Conservation (phyloP, 2,329 filamentous ascomycete genomes). For the Calonectria pseudoturangicola region DNA sequence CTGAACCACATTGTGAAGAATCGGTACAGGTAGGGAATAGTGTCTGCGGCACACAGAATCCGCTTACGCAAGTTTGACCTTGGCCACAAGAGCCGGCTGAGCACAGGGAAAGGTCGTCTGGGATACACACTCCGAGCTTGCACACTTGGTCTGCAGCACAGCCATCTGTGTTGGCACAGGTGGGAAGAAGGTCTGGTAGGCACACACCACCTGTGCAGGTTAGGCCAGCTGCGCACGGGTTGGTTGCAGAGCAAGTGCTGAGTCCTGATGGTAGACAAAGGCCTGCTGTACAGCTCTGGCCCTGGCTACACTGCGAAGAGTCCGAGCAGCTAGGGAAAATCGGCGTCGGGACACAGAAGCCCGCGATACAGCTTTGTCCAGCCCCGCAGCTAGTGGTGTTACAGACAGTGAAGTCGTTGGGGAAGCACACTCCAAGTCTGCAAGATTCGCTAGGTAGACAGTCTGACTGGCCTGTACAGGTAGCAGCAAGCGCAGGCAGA, state of each 20-base stretch:
- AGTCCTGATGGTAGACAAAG: slow-evolving; percentile 13
- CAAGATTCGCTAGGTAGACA: slow-evolving; percentile 11
- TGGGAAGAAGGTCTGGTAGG: background rate
- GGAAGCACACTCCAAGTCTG: slow-evolving; percentile 13
- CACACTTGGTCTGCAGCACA: slow-evolving; percentile 12
- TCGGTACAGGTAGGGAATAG: slow-evolving; percentile 10
- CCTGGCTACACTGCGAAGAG: background rate
- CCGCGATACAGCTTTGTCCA: slow-evolving; percentile 6
- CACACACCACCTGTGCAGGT: slow-evolving; percentile 17
- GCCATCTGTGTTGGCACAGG: background rate
- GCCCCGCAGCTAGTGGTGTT: background rate
- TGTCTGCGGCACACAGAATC: slow-evolving; percentile 21
- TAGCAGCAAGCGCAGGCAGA: background rate
- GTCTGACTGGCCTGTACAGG: background rate
- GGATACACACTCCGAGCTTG: slow-evolving; percentile 25
- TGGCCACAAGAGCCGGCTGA: background rate
- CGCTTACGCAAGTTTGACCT: slow-evolving; percentile 11
- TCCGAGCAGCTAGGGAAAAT: slow-evolving; percentile 13
- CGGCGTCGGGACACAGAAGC: slow-evolving; percentile 17
- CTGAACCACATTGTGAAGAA: background rate
- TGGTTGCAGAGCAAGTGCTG: background rate
- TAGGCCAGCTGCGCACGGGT: background rate
- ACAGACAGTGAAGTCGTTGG: slow-evolving; percentile 2
- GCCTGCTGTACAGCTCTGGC: slow-evolving; percentile 10
- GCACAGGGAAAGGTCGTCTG: background rate